A percentile compares a stretch with the other conserved stretches of the same genome.
Conservation (phyloP, 2,329 filamentous ascomycete genomes). For the Xylaria polymorpha region DNA sequence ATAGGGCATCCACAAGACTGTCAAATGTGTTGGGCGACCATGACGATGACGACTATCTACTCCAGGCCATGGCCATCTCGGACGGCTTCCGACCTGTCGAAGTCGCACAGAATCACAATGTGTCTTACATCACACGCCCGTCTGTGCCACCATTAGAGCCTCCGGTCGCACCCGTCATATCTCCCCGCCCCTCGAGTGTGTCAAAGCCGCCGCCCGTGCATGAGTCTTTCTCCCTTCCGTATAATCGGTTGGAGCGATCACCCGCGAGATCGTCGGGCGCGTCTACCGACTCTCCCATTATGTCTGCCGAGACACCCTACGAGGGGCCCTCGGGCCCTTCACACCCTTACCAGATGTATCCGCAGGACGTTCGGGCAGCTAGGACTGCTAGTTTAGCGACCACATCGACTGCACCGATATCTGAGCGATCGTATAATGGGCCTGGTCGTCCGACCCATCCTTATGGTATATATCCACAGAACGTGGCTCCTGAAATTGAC, state of each 20-base stretch:
- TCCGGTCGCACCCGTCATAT: slow-evolving; percentile 40
- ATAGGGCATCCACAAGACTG: slow-evolving; percentile 55
- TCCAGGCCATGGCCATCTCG: slow-evolving; percentile 63
- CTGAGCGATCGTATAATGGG: slow-evolving; percentile 69
- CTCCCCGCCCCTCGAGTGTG: slow-evolving; percentile 64
- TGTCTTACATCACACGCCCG: slow-evolving; percentile 39
- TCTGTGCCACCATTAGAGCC: slow-evolving; percentile 41
- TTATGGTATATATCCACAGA: slow-evolving; percentile 88
- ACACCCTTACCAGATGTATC: slow-evolving; percentile 87
- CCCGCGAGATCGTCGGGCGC: slow-evolving; percentile 49
- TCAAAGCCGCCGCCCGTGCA: slow-evolving; percentile 63
- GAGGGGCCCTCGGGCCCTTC: slow-evolving; percentile 78
- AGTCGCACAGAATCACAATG: slow-evolving; percentile 41
- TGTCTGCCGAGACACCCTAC: slow-evolving; percentile 71
- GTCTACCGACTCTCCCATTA: slow-evolving; percentile 54
- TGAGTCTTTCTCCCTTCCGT: slow-evolving; percentile 63
- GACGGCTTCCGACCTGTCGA: slow-evolving; percentile 50
- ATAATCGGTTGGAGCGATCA: slow-evolving; percentile 57
- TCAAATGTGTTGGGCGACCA: slow-evolving; percentile 46
- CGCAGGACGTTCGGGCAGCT: slow-evolving; percentile 69
- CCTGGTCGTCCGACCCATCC: slow-evolving; percentile 80
- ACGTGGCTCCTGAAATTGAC: slow-evolving; percentile 69
- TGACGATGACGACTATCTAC: slow-evolving; percentile 62
- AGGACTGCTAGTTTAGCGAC: slow-evolving; percentile 75
- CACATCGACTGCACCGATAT: slow-evolving; percentile 71